Percentiles rank a stretch among this genome's conserved stretches.
Evolutionary conservation across 352 stramenopile genomes (phyloP).

Genomic region (Globisporangium paddicum): DNA sequence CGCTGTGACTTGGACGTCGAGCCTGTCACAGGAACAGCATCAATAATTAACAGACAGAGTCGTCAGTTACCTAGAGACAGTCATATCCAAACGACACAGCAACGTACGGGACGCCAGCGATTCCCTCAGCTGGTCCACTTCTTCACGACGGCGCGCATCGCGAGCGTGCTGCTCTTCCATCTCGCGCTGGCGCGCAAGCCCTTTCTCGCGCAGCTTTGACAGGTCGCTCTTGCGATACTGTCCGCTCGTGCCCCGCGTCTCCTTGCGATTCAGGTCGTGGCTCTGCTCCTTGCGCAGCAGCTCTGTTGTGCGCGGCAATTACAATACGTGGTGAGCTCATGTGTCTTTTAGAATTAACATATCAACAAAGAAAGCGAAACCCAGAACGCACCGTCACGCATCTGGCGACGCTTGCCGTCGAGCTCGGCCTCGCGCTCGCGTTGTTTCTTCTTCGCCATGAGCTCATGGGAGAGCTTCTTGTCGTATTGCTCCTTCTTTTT

Average conservation of each 20-base stretch:
- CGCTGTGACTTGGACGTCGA: constrained; percentile 50
- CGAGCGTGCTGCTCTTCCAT: constrained; percentile 41
- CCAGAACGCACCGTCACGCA: constrained; percentile 45
- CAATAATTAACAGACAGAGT: too few species aligned
- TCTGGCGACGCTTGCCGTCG: constrained; percentile 47
- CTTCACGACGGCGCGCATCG: constrained; percentile 33
- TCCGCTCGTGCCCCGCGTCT: constrained; percentile 6
- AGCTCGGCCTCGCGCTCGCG: constrained; percentile 58
- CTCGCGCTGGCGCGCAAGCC: constrained; percentile 44
- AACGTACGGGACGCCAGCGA: constrained; percentile 5
- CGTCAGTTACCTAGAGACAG: too few species aligned
- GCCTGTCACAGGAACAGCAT: too few species aligned
- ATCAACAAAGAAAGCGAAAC: background rate
- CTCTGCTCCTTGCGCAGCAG: constrained; percentile 55
- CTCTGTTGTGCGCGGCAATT: constrained; percentile 25
- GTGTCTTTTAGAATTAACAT: too few species aligned
- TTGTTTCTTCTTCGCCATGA: constrained; percentile 63
- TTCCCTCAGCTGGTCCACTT: constrained; percentile 26
- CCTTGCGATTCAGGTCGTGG: constrained; percentile 34
- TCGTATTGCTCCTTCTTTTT: constrained; percentile 83
- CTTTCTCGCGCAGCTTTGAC: constrained; percentile 48
- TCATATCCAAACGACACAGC: background rate
- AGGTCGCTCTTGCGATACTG: constrained; percentile 42
- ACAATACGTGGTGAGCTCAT: too few species aligned
- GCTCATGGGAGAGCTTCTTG: constrained; percentile 60